Evolutionary conservation across 108 stramenopile species (phyloP).

Genomic region (Conticribra guillardii): DNA sequence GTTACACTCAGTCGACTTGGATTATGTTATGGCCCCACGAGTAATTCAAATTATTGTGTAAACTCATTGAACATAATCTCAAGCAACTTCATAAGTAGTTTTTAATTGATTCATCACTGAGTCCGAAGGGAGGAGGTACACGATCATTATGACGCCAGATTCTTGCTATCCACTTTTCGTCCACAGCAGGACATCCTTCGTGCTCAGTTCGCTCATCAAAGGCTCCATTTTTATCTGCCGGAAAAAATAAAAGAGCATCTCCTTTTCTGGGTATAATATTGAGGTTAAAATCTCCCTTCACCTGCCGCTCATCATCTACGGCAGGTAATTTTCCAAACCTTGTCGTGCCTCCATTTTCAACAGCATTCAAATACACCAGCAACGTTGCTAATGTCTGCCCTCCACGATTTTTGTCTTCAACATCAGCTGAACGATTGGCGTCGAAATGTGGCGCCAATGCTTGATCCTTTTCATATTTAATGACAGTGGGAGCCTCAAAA

Average conservation of each 20-base stretch:
- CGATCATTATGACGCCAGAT: slow-evolving; percentile 75
- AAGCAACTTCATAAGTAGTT: not conserved
- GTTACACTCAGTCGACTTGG: no score
- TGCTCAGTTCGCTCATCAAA: slow-evolving; percentile 85
- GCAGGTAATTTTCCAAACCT: slow-evolving; percentile 64
- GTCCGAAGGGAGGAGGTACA: slow-evolving; percentile 76
- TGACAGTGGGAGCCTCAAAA: slow-evolving; percentile 81
- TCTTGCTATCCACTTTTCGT: slow-evolving; percentile 85
- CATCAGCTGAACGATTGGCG: slow-evolving; percentile 73
- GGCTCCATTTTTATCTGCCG: slow-evolving; percentile 70
- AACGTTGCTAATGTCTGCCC: slow-evolving; percentile 83
- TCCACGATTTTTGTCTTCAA: slow-evolving; percentile 79
- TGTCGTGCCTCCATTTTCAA: slow-evolving; percentile 74
- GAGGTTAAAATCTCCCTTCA: slow-evolving; percentile 50
- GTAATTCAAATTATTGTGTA: no score
- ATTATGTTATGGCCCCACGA: no score
- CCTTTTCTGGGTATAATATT: slow-evolving; percentile 66
- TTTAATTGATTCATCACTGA: slow-evolving; percentile 49
- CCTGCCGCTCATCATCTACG: slow-evolving; percentile 15
- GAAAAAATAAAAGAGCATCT: slow-evolving; percentile 83
- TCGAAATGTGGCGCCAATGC: slow-evolving; percentile 79
- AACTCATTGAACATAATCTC: no score
- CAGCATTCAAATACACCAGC: slow-evolving; percentile 84
- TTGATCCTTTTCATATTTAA: slow-evolving; percentile 75
- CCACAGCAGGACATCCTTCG: slow-evolving; percentile 77